Base-by-base conservation (phyloP, 108 stramenopile genomes). In the Cyclotella cryptica region DNA sequence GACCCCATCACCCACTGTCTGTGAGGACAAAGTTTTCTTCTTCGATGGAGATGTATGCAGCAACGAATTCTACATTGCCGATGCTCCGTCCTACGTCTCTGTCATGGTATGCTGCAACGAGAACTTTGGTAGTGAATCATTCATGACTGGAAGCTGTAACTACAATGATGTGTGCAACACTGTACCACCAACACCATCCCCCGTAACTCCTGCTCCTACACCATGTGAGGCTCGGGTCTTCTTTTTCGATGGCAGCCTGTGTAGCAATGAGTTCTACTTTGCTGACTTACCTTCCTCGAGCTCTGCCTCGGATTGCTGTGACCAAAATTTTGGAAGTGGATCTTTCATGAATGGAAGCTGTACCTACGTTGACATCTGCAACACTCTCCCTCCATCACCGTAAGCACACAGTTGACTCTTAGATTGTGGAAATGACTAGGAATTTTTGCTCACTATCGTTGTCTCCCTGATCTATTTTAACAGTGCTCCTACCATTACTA, bases 111-210 rank as follows among this genome's bases (percentile, higher is more conserved):
- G 65, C 45, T 66, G 65, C 24, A 35, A 66, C 65, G 1, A 6
- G 6, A 47, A 66, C 19, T 66, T 66, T 24, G 65, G 65, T 24
- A 44, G 24, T 47, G 65, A 24, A 66, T 66, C 65, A 6, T 21
- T 24, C 10, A 47, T 35, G 21, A 28, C 3, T 27, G 65, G 65
- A 27, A 35, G 19, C 14, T 66, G 65, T 27, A 47, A 45, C 10
- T 66, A 46, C 12, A 4, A 45, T 18, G 65, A 66, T 35, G 30
- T 47, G 13, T 66, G 65, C 65, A 66, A 66, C 44, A 66, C 45
- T 47, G 22, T 18, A 24, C 46, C 65, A 26, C 65, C 65, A 24
- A 66, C 65, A 3, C 24, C 65, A 24, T 12, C 55, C 12, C 55
- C 55, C 35, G 6, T 35, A 35, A 35, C 49, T 51, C 49, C 49